Base-by-base conservation (phyloP, 176 grass and related monocot species). In the Oryza nivara region DNA sequence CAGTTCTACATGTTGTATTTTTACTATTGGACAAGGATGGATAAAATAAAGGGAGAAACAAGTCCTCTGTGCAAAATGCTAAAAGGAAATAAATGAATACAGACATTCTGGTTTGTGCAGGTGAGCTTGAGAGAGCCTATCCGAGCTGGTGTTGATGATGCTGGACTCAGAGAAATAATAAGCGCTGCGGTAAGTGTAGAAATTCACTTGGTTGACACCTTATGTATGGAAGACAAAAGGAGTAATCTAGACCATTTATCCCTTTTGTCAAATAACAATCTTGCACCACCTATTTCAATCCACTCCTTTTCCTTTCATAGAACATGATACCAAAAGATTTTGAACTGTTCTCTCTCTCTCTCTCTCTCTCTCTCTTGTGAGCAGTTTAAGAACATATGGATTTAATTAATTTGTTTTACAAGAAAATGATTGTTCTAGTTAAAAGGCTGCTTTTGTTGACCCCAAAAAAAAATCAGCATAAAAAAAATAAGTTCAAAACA, bases 81-180 rank as follows among this genome's bases (percentile, higher is more conserved):
- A 76, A 36, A 28, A n/a, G 7, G 1, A 30, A 30, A 69, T 17
- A 25, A 72, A 72, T 89, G 44, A 88, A 65, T 86, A 14, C 45
- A 34, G 28, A 3, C 72, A 56, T 48, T 72, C 30, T 78, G 58
- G 26, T 63, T 84, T 97, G 9, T 89, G 68, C 85, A 98, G 95
- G 92, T 98, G 58, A 98, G 95, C 84, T 88, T 98, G 76, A 95
- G 92, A 91, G 92, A 91, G 47, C 92, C 92, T 51, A 89, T 91
- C 49, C 88, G 91, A 30, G 70, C 75, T 80, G 95, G 95, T 70
- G 70, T 95, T 45, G 87, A 98, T 78, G 83, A 98, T 23, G 75
- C 74, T 81, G 82, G 83, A 67, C 73, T 98, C 36, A 93, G 90
- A 89, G 87, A 98, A 76, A 98, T 98, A 86, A 98, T 95, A 85